A percentile compares a stretch with the other conserved stretches of the same genome.
These are phyloP conservation scores for Rosellinia necatrix DNA, from an alignment of 2,329 filamentous ascomycete species.

Conservation along the genomic window DNA sequence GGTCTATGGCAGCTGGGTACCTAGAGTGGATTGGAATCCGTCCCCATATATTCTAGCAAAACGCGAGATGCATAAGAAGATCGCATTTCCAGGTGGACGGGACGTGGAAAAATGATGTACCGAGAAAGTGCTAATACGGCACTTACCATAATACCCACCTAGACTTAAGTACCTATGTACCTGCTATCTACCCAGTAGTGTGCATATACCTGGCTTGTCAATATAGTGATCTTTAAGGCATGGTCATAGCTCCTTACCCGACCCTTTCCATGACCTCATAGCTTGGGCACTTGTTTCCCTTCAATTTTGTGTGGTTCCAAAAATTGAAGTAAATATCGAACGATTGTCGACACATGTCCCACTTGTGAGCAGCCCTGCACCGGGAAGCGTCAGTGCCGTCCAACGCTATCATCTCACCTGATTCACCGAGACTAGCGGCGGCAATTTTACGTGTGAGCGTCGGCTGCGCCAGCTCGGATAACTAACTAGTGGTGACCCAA, in stretches of 20 bases:
- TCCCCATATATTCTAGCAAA: conserved; percentile 1
- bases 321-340: conserved; percentile 34
- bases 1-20: conserved; percentile 3
- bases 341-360: conserved; percentile 32
- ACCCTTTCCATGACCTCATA: conserved; percentile 36
- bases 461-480: background rate
- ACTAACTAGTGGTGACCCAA: background rate
- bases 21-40: background rate
- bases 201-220: too few species aligned
- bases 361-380: conserved; percentile 28
- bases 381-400: conserved; percentile 9
- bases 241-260: conserved; percentile 19
- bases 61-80: background rate
- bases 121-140: too few species aligned
- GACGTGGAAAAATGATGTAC: conserved; percentile 7
- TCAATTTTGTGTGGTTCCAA: background rate
- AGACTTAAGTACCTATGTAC: too few species aligned
- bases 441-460: background rate
- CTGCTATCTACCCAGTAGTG: too few species aligned
- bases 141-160: too few species aligned
- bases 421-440: background rate
- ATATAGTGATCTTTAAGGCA: too few species aligned
- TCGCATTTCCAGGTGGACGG: background rate
- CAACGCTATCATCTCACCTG: background rate
- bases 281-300: background rate